These are phyloP conservation scores for Dactylellina parvicollis DNA, from an alignment of 2,329 filamentous ascomycete species.

Conservation along the genomic window DNA sequence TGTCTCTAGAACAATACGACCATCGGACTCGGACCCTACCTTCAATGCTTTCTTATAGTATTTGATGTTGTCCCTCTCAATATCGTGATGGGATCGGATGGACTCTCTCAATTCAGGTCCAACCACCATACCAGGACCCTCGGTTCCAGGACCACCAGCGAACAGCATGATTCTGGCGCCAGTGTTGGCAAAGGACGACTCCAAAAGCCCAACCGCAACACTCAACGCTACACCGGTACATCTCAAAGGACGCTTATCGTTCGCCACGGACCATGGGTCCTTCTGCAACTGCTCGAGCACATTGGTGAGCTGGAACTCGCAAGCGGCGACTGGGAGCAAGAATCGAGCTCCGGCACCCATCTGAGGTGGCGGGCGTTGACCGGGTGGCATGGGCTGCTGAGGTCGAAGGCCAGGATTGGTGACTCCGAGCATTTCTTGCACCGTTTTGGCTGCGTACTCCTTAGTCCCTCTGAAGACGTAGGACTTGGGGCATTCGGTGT, in stretches of 20 bases:
- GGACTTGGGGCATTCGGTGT: conserved; percentile 96
- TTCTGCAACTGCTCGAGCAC: conserved; percentile 93
- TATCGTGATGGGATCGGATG: conserved; percentile 97
- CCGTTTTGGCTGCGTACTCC: conserved; percentile 96
- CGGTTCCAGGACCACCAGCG: conserved; percentile 90
- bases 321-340: conserved; percentile 91
- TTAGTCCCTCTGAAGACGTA: conserved; percentile 98
- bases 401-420: conserved; percentile 77
- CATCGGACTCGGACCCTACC: conserved; percentile 64
- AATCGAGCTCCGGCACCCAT: conserved; percentile 81
- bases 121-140: conserved; percentile 96
- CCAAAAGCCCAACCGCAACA: conserved; percentile 89
- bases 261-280: conserved; percentile 96
- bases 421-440: conserved; percentile 98
- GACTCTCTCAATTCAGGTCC: conserved; percentile 94
- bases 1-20: neutral
- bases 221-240: conserved; percentile 97
- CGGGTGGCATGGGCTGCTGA: conserved; percentile 69
- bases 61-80: conserved; percentile 98
- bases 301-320: conserved; percentile 96
- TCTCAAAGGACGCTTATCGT: conserved; percentile 86
- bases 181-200: conserved; percentile 94
- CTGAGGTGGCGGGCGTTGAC: conserved; percentile 73
- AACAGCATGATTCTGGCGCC: conserved; percentile 98
- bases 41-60: conserved; percentile 99